Evolutionary conservation across 2,329 filamentous ascomycete genomes (phyloP).

Genomic region (Colletotrichum limetticola): DNA sequence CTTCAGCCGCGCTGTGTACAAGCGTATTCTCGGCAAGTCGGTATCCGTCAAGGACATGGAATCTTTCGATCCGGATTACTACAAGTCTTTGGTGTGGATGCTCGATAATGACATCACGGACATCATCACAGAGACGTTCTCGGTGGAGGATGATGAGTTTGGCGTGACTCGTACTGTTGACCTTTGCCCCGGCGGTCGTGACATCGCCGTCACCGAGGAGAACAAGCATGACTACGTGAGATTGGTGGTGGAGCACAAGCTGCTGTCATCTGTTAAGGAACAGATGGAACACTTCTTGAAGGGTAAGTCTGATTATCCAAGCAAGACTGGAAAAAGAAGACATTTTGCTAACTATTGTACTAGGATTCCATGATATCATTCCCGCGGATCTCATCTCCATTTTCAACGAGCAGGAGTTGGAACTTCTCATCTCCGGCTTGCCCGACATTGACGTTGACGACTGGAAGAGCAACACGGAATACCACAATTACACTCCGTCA

Average conservation of each 20-base stretch:
- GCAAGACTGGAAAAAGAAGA: neutral
- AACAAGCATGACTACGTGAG: slow-evolving; percentile 99
- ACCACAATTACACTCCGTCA: slow-evolving; percentile 95
- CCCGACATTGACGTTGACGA: slow-evolving; percentile 98
- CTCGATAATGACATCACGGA: slow-evolving; percentile 98
- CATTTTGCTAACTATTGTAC: slow-evolving; percentile 42
- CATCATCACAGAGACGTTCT: slow-evolving; percentile 96
- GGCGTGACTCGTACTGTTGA: slow-evolving; percentile 90
- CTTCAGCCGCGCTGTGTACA: slow-evolving; percentile 98
- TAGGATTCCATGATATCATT: slow-evolving; percentile 97
- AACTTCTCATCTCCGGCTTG: slow-evolving; percentile 94
- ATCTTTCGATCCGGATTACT: slow-evolving; percentile 97
- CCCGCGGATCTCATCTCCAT: slow-evolving; percentile 94
- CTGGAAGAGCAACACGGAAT: slow-evolving; percentile 99
- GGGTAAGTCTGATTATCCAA: slow-evolving; percentile 59
- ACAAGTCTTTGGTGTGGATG: slow-evolving; percentile 99
- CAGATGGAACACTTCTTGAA: slow-evolving; percentile 94
- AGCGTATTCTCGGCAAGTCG: slow-evolving; percentile 92
- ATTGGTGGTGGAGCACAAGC: slow-evolving; percentile 91
- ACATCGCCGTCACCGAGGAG: slow-evolving; percentile 94
- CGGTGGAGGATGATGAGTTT: slow-evolving; percentile 93
- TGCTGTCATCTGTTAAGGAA: slow-evolving; percentile 90
- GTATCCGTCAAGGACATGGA: slow-evolving; percentile 99
- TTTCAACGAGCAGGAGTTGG: slow-evolving; percentile 98
- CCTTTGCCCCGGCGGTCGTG: slow-evolving; percentile 85